A percentile compares a stretch with the other conserved stretches of the same genome.
These are phyloP conservation scores for Nemania sp. DNA, from an alignment of 2,329 filamentous ascomycete genomes.

Conservation along the genomic window DNA sequence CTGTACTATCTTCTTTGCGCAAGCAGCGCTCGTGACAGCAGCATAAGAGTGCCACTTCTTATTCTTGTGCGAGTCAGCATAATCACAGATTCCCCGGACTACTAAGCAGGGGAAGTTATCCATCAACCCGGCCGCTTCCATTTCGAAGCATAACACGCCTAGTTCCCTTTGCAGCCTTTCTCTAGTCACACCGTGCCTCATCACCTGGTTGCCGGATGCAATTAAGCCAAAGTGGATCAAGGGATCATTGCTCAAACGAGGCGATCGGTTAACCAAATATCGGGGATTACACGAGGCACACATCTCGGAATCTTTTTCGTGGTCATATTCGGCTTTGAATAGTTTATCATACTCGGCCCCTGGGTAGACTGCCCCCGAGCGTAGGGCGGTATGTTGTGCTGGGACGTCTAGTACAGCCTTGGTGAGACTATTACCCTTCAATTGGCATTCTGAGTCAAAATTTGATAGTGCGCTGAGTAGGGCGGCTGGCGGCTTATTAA, in stretches of 20 bases:
- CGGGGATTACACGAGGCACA: too few species aligned
- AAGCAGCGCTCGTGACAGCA: too few species aligned
- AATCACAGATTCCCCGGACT: slow-evolving; percentile 10
- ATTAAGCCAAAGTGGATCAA: slow-evolving; percentile 53
- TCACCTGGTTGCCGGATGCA: slow-evolving; percentile 50
- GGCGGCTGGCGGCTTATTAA: not conserved
- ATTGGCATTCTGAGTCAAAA: not conserved
- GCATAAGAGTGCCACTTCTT: slow-evolving; percentile 1
- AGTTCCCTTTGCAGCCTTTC: slow-evolving; percentile 44
- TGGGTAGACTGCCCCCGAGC: not conserved
- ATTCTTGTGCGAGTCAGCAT: slow-evolving; percentile 14
- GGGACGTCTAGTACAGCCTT: not conserved
- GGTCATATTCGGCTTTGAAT: too few species aligned
- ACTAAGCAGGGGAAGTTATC: slow-evolving; percentile 17
- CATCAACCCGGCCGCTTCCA: slow-evolving; percentile 3
- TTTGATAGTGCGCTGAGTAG: slow-evolving; percentile 18
- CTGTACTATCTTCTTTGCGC: too few species aligned
- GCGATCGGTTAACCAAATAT: too few species aligned
- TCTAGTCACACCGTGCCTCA: slow-evolving; percentile 47
- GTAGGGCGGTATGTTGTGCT: not conserved
- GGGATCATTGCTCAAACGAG: too few species aligned
- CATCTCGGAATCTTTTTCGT: too few species aligned
- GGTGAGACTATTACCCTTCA: not conserved
- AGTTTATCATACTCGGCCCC: not conserved
- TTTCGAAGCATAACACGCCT: slow-evolving; percentile 32